Conservation (phyloP, 148 eudicot species). For the Cornus suecica region DNA sequence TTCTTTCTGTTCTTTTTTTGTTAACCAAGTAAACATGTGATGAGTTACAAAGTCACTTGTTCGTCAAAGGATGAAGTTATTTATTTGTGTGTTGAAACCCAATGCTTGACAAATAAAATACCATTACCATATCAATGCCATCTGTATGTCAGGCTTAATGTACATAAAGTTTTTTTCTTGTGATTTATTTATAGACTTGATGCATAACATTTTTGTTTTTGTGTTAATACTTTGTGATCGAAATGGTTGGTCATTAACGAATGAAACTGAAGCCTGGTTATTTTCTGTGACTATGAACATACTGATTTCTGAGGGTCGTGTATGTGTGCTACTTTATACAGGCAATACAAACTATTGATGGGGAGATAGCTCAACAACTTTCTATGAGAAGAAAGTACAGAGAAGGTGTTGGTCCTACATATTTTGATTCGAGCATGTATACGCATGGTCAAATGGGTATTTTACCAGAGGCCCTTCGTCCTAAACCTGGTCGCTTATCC, state of each 20-base stretch:
- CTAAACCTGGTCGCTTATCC: slow-evolving; percentile 91
- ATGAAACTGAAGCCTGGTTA: not conserved
- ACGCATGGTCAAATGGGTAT: slow-evolving; percentile 66
- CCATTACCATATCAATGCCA: not conserved
- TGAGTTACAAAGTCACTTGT: no score
- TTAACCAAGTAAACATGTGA: no score
- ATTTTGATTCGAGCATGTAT: slow-evolving; percentile 68
- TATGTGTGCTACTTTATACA: slow-evolving; percentile 27
- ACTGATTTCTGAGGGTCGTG: not conserved
- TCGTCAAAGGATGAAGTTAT: no score
- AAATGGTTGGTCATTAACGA: not conserved
- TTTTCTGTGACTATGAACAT: not conserved
- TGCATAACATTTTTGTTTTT: not conserved
- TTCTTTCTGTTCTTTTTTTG: no score
- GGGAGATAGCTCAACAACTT: slow-evolving; percentile 79
- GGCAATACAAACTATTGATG: slow-evolving; percentile 89
- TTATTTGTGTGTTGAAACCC: no score
- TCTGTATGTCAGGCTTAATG: not conserved
- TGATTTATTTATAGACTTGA: not conserved
- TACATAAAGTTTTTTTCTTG: not conserved
- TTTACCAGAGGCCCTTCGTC: slow-evolving; percentile 86
- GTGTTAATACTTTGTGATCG: not conserved
- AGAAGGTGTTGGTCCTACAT: slow-evolving; percentile 62
- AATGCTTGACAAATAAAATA: no score
- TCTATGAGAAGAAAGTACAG: slow-evolving; percentile 74